These are phyloP conservation scores for Colletotrichum tropicale DNA, from an alignment of 2,329 filamentous ascomycete genomes.

Conservation along the genomic window DNA sequence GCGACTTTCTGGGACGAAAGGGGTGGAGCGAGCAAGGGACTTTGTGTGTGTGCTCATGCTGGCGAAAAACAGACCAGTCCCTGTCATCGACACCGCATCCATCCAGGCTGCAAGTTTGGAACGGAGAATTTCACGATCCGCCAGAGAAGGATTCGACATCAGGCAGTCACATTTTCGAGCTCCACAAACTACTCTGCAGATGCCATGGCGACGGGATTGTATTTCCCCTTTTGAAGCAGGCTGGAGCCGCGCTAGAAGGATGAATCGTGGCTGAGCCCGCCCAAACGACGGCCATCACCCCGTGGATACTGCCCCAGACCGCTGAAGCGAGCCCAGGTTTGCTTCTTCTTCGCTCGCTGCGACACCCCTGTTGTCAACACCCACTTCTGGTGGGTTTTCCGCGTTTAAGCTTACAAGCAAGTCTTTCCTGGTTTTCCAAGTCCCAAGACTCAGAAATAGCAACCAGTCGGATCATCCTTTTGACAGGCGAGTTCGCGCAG, in stretches of 20 bases:
- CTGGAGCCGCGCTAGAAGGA: not conserved
- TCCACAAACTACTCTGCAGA: not conserved
- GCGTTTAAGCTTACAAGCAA: constrained; percentile 18
- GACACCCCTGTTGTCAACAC: not conserved
- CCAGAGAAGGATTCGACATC: not conserved
- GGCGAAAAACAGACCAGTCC: not conserved
- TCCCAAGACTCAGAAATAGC: not conserved
- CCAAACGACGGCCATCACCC: not conserved
- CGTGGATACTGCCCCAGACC: not conserved
- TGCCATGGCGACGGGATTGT: not conserved
- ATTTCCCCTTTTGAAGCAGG: not conserved
- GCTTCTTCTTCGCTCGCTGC: not conserved
- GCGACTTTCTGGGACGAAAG: not conserved
- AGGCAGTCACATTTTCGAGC: not conserved
- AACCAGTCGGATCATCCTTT: not conserved
- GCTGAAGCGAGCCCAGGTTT: not conserved
- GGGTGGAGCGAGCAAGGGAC: not conserved
- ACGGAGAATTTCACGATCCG: not conserved
- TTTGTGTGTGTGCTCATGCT: not conserved
- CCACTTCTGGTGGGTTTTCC: not conserved
- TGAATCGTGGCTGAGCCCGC: constrained; percentile 16
- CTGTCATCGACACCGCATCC: not conserved
- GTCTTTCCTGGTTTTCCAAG: not conserved
- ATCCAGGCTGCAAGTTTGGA: not conserved
- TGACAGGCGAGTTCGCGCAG: not conserved